Base-by-base conservation (phyloP, 331 rosid species). In the Acacia concinna region DNA sequence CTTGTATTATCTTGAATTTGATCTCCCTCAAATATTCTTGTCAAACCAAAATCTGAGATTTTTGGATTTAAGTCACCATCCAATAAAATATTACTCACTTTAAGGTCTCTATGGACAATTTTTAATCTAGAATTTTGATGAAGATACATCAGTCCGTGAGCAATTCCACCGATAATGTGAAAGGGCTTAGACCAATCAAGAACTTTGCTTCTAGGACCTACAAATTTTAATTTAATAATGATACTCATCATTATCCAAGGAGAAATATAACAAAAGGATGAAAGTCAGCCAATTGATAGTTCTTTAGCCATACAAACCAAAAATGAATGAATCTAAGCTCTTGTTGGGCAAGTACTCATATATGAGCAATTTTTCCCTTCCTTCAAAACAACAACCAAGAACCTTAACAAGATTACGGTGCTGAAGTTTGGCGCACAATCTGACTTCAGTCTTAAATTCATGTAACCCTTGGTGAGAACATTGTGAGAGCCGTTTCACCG, bases 21-120 rank as follows among this genome's bases (percentile, higher is more conserved):
- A 65, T 83, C 83, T 41, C 85, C 72, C 27, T 74, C 65, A 59
- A 59, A 59, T 25, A 59, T 59, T 27, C 82, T 73, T 30, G 88
- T 87, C 71, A 86, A 4, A 6, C 89, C 89, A 23, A 86, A 87
- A 30, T 89, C 89, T 4, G 88, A 85, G 13, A 89, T 79, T 77
- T 89, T 89, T 10, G 86, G 84, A 13, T 83, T 87, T 77, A 85
- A 72, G 13, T 85, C 68, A 15, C n/a, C 17, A 51, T 89, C 90
- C 25, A 86, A 75, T 81, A 89, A 83, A 15, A 88, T 37, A 6
- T 89, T 84, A 28, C 87, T 77, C 14, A 79, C 84, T 84, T 88
- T 86, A 1, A 88, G 60, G 82, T 88, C 86, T 71, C 90, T 63
- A 2, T 86, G 67, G 37, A 75, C 63, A 10, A 75, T 81, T n/a